Evolutionary conservation across 1,284 basidiomycete species (phyloP).

Genomic region (Hymenochaete sp.): DNA sequence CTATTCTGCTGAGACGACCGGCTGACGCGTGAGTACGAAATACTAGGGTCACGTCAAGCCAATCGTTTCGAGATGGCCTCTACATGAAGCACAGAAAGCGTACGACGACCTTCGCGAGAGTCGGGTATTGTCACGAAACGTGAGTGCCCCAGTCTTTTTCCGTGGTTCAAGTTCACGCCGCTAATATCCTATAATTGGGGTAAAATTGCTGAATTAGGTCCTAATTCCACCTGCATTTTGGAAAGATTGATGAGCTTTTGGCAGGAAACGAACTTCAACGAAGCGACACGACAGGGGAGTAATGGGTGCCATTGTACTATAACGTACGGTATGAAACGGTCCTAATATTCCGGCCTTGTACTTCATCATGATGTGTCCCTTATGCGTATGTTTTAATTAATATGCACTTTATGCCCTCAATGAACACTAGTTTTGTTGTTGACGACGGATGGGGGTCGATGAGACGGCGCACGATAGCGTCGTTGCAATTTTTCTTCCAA

Average conservation of each 20-base stretch:
- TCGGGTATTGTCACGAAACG: slow-evolving; percentile 2
- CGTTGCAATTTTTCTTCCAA: too few relatives aligned
- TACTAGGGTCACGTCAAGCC: slow-evolving; percentile 3
- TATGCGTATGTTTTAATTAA: not conserved
- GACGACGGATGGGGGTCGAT: too few relatives aligned
- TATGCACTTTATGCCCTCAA: too few relatives aligned
- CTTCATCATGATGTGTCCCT: not conserved
- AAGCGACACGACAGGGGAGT: not conserved
- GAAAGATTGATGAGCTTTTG: slow-evolving; percentile 1
- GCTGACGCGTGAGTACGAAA: not conserved
- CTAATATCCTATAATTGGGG: not conserved
- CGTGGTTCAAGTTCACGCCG: not conserved
- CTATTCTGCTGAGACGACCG: not conserved
- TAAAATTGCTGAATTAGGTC: not conserved
- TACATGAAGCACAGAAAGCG: slow-evolving; percentile 9
- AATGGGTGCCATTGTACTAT: not conserved
- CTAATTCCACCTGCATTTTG: slow-evolving; percentile 9
- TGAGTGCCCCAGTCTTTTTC: not conserved
- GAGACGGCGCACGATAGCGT: too few relatives aligned
- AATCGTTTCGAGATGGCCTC: not conserved
- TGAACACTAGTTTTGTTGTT: too few relatives aligned
- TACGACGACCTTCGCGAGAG: slow-evolving; percentile 4
- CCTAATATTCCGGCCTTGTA: not conserved
- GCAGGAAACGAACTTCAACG: not conserved
- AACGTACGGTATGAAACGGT: not conserved